A percentile compares a stretch with the other conserved stretches of the same genome.
Conservation (phyloP, 208 protist species). For the Naegleria lovaniensis region DNA sequence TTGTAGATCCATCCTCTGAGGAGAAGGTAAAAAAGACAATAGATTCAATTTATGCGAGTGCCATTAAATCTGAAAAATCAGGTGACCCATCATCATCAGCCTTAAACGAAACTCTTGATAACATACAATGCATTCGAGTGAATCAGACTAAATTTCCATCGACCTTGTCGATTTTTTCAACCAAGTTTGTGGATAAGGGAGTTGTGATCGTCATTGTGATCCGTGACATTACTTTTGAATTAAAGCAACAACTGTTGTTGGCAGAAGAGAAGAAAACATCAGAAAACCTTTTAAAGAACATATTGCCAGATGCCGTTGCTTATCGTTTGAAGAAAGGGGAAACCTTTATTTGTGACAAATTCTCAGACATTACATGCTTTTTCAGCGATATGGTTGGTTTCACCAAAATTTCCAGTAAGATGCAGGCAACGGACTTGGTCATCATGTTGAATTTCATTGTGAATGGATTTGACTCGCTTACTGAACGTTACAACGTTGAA, state of each 20-base stretch:
- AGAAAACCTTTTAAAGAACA: conserved; percentile 33
- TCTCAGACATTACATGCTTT: conserved; percentile 20
- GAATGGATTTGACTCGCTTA: not conserved
- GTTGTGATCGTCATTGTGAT: not conserved
- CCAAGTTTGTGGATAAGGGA: not conserved
- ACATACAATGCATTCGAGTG: not conserved
- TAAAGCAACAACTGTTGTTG: not conserved
- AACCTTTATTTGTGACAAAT: conserved; percentile 29
- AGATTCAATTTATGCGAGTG: not conserved
- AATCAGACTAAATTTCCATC: not conserved
- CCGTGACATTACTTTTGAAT: not conserved
- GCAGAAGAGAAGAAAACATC: not conserved
- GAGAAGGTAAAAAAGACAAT: not conserved
- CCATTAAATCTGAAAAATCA: too few relatives aligned
- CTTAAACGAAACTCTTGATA: not conserved
- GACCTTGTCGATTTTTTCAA: not conserved
- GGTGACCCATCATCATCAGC: not conserved
- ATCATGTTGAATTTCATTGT: conserved; percentile 12
- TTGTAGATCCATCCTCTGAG: not conserved
- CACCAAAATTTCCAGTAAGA: conserved; percentile 7
- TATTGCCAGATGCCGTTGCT: conserved; percentile 26
- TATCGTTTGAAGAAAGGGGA: conserved; percentile 17
- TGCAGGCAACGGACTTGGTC: not conserved
- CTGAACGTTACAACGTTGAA: not conserved
- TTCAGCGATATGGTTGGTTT: conserved; percentile 32